phyloP scores from a whole-genome alignment of 495 filamentous ascomycete genomes.

The Daldinia loculata region DNA sequence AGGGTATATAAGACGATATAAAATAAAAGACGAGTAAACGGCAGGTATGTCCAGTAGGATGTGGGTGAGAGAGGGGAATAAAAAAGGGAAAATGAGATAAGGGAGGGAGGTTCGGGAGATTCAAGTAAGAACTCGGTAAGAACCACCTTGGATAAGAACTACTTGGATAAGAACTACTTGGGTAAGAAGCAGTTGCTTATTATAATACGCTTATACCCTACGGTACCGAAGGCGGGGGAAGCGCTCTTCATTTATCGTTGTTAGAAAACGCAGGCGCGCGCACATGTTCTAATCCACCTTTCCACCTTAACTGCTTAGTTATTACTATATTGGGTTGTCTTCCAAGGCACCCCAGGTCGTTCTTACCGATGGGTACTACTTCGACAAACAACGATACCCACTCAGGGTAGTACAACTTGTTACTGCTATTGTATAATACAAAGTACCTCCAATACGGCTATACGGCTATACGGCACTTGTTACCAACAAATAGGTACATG shows the following conservation, averaged over 20 bases:
- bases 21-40: background rate
- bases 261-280: background rate
- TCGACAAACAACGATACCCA: conserved; percentile 1
- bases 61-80: background rate
- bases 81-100: background rate
- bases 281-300: conserved; percentile 5
- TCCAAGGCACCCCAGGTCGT: background rate
- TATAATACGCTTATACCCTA: conserved; percentile 1
- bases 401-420: background rate
- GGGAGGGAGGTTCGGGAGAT: background rate
- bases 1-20: background rate
- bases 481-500: background rate
- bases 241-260: conserved; percentile 7
- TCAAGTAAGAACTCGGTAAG: background rate
- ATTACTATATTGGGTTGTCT: conserved; percentile 27
- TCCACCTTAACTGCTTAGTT: conserved; percentile 5
- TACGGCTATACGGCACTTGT: background rate
- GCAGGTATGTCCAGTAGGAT: background rate
- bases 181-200: background rate
- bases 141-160: background rate
- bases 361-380: background rate
- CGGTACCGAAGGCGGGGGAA: conserved; percentile 5
- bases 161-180: background rate
- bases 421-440: background rate
- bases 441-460: background rate